Base-by-base conservation (phyloP, 2,329 filamentous ascomycete genomes). In the Fusarium temperatum region DNA sequence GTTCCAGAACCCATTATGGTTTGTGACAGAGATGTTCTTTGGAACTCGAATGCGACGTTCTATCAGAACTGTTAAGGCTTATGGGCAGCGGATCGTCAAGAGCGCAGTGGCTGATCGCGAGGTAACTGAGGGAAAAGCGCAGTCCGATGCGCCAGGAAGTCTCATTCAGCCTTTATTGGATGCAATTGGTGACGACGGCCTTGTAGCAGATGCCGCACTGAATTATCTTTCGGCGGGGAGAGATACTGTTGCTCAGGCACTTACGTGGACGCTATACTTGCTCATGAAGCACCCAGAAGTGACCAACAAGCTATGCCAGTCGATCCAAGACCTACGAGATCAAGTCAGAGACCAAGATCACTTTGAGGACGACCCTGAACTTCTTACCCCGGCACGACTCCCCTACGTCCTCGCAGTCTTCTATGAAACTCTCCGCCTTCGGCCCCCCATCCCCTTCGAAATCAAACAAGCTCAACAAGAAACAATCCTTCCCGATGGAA, bases 1-100 rank as follows among this genome's bases (percentile, higher is more conserved):
- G 9, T 92, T 92, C 66, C 90, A 92, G 78, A 92, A 92, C 70
- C 90, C 90, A 0, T 81, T 92, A 0, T 92, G 89, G 88, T 83
- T 82, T 42, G 35, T 91, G 50, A 91, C 88, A 4, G 90, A 92
- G 75, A 66, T 86, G 1, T 78, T 91, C n/a, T 81, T 85, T 7
- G 75, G 72, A 20, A 85, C 76, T 20, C 81, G 78, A 32, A 84
- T 92, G 56, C 85, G 87, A 63, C 80, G 80, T 8, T 86, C 88
- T 3, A 79, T 92, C 8, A 72, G 78, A 24, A 81, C 83, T 11
- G 85, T 92, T 48, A 88, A 87, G 66, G 81, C 81, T 0, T 91
- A 90, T 74, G 90, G 90, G n/a, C 79, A 82, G 5, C 81, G 81
- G 26, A 91, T 92, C 48, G 89, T 92, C 9, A 78, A 85, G 22